A percentile compares a stretch with the other conserved stretches of the same genome.
These are phyloP conservation scores for Blastobotrys arbuscula DNA, from an alignment of 1,139 yeast genomes.

Conservation along the genomic window DNA sequence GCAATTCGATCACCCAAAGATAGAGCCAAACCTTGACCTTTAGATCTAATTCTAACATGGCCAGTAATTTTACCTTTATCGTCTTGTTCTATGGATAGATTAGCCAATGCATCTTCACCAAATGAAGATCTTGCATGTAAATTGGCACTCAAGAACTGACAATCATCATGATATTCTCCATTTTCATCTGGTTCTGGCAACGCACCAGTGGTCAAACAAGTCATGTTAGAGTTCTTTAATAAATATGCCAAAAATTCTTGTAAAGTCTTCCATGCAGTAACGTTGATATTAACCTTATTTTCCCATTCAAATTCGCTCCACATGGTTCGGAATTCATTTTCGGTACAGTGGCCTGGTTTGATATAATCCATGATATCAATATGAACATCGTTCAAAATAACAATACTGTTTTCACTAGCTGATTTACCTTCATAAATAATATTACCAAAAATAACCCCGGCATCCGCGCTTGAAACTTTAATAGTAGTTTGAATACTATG, in stretches of 20 bases:
- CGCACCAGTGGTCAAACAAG: constrained; percentile 88
- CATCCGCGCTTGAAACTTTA: constrained; percentile 94
- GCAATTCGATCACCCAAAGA: constrained; percentile 94
- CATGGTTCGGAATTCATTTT: constrained; percentile 89
- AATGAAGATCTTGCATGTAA: constrained; percentile 88
- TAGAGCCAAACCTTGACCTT: constrained; percentile 96
- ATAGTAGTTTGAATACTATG: constrained; percentile 83
- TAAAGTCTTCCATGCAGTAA: constrained; percentile 54
- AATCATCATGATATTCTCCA: constrained; percentile 64
- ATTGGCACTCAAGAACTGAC: constrained; percentile 92
- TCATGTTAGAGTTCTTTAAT: constrained; percentile 86
- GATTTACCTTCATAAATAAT: constrained; percentile 95
- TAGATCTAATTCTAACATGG: constrained; percentile 92
- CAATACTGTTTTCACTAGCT: constrained; percentile 84
- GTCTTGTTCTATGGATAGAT: constrained; percentile 84
- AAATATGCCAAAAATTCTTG: constrained; percentile 75
- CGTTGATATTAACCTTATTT: constrained; percentile 87
- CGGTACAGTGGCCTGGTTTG: constrained; percentile 87
- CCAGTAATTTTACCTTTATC: constrained; percentile 75
- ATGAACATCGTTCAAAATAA: constrained; percentile 89
- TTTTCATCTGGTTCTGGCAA: constrained; percentile 31
- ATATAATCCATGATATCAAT: constrained; percentile 97
- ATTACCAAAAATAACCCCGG: constrained; percentile 96
- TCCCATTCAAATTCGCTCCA: constrained; percentile 99
- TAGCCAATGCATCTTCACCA: constrained; percentile 97